A percentile compares a stretch with the other conserved stretches of the same genome.
These are phyloP conservation scores for Dipodascus albidus DNA, from an alignment of 805 yeast species.

Conservation along the genomic window DNA sequence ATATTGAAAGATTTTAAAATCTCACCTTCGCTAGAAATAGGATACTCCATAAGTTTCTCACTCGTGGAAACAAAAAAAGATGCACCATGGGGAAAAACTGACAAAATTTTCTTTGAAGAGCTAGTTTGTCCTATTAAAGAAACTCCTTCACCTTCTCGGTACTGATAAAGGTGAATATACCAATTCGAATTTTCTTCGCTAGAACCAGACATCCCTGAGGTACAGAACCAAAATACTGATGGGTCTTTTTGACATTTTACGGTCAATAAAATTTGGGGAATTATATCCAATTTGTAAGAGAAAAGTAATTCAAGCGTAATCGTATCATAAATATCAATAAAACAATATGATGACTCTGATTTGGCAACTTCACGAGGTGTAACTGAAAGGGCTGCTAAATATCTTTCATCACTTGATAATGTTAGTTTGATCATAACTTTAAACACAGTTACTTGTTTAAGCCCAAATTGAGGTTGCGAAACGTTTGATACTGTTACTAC, in stretches of 20 bases:
- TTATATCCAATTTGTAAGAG: not conserved
- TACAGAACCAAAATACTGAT: not conserved
- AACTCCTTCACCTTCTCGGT: no score
- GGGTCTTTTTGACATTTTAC: not conserved
- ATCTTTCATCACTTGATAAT: not conserved
- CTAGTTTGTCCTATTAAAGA: no score
- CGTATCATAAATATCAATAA: not conserved
- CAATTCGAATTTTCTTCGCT: not conserved
- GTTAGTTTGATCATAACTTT: not conserved
- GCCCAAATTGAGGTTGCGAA: not conserved
- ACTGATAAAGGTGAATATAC: no score
- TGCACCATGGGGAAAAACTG: no score
- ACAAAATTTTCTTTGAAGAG: no score
- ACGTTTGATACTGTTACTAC: not conserved
- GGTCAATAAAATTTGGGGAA: not conserved
- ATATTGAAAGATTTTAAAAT: no score
- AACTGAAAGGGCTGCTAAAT: not conserved
- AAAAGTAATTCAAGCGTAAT: not conserved
- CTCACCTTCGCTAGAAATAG: no score
- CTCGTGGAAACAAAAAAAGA: no score
- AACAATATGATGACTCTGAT: not conserved
- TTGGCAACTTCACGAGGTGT: no score
- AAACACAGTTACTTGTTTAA: not conserved
- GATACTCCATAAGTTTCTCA: no score
- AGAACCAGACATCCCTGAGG: no score